Evolutionary conservation across 106 monocot genomes (phyloP).

Genomic region (Alisma plantagoaquatica): DNA sequence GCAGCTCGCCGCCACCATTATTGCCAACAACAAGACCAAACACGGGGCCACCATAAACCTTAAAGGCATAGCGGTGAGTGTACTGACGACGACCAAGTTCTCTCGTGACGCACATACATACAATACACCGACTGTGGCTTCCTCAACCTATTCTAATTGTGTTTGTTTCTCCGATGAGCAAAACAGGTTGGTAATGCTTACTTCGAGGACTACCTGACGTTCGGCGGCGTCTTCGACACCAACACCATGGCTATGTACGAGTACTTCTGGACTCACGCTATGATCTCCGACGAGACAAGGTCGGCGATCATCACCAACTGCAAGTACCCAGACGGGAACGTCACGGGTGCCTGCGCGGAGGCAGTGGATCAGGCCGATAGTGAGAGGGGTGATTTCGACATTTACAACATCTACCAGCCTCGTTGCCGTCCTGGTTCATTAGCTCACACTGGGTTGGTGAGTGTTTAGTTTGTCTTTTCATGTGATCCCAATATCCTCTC

Average conservation of each 20-base stretch:
- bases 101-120: no score
- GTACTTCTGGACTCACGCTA: constrained; percentile 19
- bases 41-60: constrained; percentile 15
- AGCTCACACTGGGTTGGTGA: background rate
- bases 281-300: constrained; percentile 12
- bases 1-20: constrained; percentile 14
- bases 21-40: constrained; percentile 1
- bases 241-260: constrained; percentile 1
- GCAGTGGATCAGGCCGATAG: background rate
- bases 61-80: constrained; percentile 7
- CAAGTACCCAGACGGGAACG: background rate
- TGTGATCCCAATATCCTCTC: no score
- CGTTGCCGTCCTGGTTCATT: background rate
- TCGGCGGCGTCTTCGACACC: background rate
- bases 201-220: background rate
- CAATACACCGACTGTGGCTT: background rate
- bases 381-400: constrained; percentile 12
- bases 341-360: background rate
- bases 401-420: constrained; percentile 27
- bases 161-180: background rate
- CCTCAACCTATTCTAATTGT: background rate
- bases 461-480: background rate
- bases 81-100: no score
- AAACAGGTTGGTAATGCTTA: constrained; percentile 25
- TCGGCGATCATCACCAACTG: background rate